Percentiles rank a stretch among this genome's conserved stretches.
Conservation (phyloP, 2,329 filamentous ascomycete genomes). For the Sporothrix brunneoviolacea region DNA sequence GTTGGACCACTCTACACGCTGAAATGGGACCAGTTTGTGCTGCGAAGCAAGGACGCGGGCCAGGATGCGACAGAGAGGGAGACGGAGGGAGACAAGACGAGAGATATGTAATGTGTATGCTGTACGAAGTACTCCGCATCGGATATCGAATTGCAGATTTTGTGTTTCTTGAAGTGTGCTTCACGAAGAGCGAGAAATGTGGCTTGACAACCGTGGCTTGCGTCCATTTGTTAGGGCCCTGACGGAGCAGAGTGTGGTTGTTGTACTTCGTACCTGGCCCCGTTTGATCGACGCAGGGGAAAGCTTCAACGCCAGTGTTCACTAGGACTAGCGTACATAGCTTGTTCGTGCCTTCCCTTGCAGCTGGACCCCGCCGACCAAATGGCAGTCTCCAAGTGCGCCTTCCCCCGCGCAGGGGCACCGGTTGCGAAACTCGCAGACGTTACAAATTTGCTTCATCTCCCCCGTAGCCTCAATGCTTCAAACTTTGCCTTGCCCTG, state of each 20-base stretch:
- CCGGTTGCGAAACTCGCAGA: constrained; percentile 26
- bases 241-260: not conserved
- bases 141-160: no score
- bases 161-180: no score
- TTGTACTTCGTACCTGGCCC: not conserved
- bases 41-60: not conserved
- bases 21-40: not conserved
- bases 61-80: not conserved
- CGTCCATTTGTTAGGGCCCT: not conserved
- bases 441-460: constrained; percentile 32
- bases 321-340: not conserved
- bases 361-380: not conserved
- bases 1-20: not conserved
- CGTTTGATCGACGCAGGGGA: constrained; percentile 5
- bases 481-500: constrained; percentile 6
- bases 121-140: no score
- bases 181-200: not conserved
- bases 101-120: no score
- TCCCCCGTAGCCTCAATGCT: constrained; percentile 26
- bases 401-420: constrained; percentile 9
- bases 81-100: no score
- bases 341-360: not conserved
- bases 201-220: constrained; percentile 4
- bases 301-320: not conserved
- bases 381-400: no score